Evolutionary conservation across 306 rosid species (phyloP).

Genomic region (Prunus mongolica): DNA sequence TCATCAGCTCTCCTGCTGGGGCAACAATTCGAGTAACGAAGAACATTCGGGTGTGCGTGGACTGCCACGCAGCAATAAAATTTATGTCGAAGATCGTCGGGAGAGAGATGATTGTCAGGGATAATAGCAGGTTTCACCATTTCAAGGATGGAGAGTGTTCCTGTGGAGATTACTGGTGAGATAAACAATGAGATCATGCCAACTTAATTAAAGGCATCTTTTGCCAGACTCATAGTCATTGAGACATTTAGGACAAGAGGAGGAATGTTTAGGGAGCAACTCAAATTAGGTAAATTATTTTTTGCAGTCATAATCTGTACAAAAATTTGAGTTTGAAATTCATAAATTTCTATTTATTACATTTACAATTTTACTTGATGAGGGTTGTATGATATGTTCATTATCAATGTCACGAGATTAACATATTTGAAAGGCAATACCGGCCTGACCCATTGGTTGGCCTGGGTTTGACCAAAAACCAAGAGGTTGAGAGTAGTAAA

Average conservation of each 20-base stretch:
- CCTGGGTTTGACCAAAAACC: background rate
- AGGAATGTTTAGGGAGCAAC: too few species aligned
- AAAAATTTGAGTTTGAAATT: background rate
- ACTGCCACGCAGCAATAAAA: constrained; percentile 75
- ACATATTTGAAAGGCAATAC: too few species aligned
- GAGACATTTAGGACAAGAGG: background rate
- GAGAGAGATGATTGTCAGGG: constrained; percentile 82
- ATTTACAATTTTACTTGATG: background rate
- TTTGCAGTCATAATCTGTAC: background rate
- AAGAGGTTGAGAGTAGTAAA: background rate
- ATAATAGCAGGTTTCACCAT: constrained; percentile 87
- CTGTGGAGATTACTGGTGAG: constrained; percentile 35
- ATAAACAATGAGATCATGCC: background rate
- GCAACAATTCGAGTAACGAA: constrained; percentile 68
- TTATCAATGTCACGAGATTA: too few species aligned
- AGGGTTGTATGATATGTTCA: too few species aligned
- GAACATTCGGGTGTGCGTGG: constrained; percentile 71
- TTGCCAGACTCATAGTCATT: background rate
- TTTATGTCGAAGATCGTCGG: constrained; percentile 67
- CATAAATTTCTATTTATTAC: background rate
- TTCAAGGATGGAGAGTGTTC: constrained; percentile 37
- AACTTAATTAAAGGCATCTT: too few species aligned
- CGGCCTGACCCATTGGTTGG: too few species aligned
- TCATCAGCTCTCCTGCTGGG: constrained; percentile 74
- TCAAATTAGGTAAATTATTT: too few species aligned